phyloP scores from a whole-genome alignment of 2,329 filamentous ascomycete genomes.

The Colletotrichum sp. region DNA sequence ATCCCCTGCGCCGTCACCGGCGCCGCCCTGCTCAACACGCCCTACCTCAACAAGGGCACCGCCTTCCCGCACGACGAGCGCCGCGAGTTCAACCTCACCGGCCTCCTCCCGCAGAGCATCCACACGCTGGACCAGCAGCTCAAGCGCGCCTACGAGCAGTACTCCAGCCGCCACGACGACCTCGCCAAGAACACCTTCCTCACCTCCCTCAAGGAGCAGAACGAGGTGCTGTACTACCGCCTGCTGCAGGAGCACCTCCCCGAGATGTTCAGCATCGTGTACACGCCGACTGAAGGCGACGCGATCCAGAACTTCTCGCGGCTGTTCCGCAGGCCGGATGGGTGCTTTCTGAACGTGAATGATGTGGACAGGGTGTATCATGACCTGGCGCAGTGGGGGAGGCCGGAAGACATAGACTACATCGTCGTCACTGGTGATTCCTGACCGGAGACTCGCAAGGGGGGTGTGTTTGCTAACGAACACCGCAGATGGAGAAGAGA shows the following conservation, averaged over 20 bases:
- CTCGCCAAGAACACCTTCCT: conserved; percentile 89
- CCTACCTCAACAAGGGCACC: conserved; percentile 78
- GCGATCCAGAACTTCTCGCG: conserved; percentile 86
- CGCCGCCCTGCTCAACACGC: conserved; percentile 37
- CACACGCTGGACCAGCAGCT: conserved; percentile 81
- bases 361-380: conserved; percentile 70
- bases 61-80: conserved; percentile 76
- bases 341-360: conserved; percentile 79
- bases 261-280: conserved; percentile 91
- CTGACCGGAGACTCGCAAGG: neutral
- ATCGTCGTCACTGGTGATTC: conserved; percentile 79
- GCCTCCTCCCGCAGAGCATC: conserved; percentile 73
- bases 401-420: conserved; percentile 79
- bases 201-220: conserved; percentile 84
- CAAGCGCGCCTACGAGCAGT: conserved; percentile 81
- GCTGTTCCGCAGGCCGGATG: conserved; percentile 78
- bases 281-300: conserved; percentile 88
- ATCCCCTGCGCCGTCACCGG: conserved; percentile 41
- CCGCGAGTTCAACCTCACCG: conserved; percentile 70
- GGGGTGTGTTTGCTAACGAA: neutral
- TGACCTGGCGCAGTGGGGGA: conserved; percentile 71
- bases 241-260: conserved; percentile 78
- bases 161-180: conserved; percentile 63
- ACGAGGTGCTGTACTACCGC: conserved; percentile 80
- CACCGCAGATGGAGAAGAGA: conserved; percentile 64